Evolutionary conservation across 1,284 basidiomycete genomes (phyloP).

Genomic region (Moesziomyces globuligerus): DNA sequence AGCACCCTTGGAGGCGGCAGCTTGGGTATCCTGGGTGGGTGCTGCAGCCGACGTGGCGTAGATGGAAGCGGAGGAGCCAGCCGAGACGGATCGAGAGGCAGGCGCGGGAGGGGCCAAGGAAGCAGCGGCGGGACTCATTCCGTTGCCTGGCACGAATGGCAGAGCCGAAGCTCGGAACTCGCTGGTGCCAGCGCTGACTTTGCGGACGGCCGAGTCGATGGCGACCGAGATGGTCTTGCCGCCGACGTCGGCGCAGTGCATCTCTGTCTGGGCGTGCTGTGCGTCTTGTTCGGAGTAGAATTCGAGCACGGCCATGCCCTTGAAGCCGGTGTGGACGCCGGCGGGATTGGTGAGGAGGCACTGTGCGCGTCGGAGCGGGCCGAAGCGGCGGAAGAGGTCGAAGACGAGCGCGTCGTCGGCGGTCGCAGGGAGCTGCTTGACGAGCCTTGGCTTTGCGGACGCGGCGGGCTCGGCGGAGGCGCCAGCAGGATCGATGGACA

Average conservation of each 20-base stretch:
- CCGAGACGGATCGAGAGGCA: conserved; percentile 31
- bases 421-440: conserved; percentile 56
- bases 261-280: conserved; percentile 47
- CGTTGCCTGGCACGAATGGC: conserved; percentile 46
- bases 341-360: conserved; percentile 53
- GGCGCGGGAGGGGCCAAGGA: conserved; percentile 44
- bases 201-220: conserved; percentile 39
- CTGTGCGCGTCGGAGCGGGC: conserved; percentile 49
- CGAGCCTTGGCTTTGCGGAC: conserved; percentile 49
- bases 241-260: conserved; percentile 58
- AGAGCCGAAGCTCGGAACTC: conserved; percentile 52
- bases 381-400: conserved; percentile 59
- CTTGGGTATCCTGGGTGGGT: conserved; percentile 2
- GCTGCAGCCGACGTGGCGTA: conserved; percentile 30
- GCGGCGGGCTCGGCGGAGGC: conserved; percentile 34
- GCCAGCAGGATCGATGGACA: conserved; percentile 31
- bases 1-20: conserved; percentile 13
- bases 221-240: conserved; percentile 59
- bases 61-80: conserved; percentile 47
- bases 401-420: conserved; percentile 53
- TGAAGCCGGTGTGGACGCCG: conserved; percentile 59
- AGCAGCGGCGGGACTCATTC: conserved; percentile 50
- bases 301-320: conserved; percentile 55
- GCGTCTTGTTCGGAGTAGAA: conserved; percentile 56
- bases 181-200: conserved; percentile 29